Evolutionary conservation across 2,329 filamentous ascomycete species (phyloP).

Genomic region (Amauroascus verrucosus): DNA sequence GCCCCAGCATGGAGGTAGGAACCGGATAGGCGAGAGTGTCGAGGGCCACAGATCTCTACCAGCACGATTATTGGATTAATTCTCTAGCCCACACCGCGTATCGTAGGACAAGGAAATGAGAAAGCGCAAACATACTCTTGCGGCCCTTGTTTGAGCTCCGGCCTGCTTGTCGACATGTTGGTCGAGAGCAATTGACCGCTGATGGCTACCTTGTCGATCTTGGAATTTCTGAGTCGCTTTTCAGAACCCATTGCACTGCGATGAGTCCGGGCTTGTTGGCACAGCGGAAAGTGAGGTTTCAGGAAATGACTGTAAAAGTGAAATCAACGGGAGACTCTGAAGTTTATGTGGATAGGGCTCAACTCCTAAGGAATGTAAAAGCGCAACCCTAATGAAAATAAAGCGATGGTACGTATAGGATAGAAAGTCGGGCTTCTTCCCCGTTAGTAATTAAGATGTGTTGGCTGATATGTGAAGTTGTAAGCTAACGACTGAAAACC

Average conservation of each 20-base stretch:
- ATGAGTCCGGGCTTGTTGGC: neutral
- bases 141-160: neutral
- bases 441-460: neutral
- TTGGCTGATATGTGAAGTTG: neutral
- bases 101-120: neutral
- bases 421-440: neutral
- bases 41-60: conserved; percentile 10
- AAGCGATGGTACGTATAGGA: neutral
- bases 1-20: conserved; percentile 8
- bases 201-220: neutral
- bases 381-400: neutral
- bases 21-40: conserved; percentile 10
- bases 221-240: neutral
- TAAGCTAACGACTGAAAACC: neutral
- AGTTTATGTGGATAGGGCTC: neutral
- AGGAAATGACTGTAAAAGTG: neutral
- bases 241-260: neutral
- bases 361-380: neutral
- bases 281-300: neutral
- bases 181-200: neutral
- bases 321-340: neutral
- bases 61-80: neutral
- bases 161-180: conserved; percentile 1
- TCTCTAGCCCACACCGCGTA: neutral
- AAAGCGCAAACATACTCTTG: conserved; percentile 5